phyloP scores from a whole-genome alignment of 371 early-diverging fungal species.

The Rhizopus sp. region DNA sequence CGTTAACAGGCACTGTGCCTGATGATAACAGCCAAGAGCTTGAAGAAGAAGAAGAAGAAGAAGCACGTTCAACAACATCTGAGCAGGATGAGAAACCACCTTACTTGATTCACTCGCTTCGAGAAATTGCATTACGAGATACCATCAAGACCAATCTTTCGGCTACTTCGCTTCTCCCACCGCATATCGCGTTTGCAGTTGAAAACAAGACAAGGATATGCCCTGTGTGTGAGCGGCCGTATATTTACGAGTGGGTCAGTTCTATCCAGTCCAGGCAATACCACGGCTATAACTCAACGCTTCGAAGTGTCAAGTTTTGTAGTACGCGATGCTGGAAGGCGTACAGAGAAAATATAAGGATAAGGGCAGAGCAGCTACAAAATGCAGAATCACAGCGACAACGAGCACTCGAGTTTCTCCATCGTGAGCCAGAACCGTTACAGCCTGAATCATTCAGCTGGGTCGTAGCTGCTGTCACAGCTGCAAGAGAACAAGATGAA shows the following conservation, averaged over 20 bases:
- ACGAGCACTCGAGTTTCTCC: constrained; percentile 10
- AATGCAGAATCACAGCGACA: constrained; percentile 6
- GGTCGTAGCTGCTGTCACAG: constrained; percentile 21
- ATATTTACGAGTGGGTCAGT: constrained; percentile 64
- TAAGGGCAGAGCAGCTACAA: constrained; percentile 5
- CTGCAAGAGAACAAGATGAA: constrained; percentile 22
- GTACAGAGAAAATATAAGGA: constrained; percentile 5
- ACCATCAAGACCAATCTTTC: constrained; percentile 13
- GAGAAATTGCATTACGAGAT: constrained; percentile 36
- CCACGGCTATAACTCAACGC: constrained; percentile 50
- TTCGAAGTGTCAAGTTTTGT: constrained; percentile 55
- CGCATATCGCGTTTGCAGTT: constrained; percentile 42
- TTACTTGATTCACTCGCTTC: constrained; percentile 30
- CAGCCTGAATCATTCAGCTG: constrained; percentile 15
- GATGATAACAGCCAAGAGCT: neutral
- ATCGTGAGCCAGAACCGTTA: constrained; percentile 5
- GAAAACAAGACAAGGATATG: constrained; percentile 32
- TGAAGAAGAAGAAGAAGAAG: neutral
- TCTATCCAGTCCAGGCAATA: constrained; percentile 54
- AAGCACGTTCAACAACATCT: too few species aligned
- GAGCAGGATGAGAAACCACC: neutral
- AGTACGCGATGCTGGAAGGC: constrained; percentile 45
- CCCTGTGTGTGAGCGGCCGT: constrained; percentile 46
- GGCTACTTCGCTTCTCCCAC: constrained; percentile 28
- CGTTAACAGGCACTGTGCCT: neutral